Base-by-base conservation (phyloP, 176 grass and related monocot species). In the Oryza officinalis region DNA sequence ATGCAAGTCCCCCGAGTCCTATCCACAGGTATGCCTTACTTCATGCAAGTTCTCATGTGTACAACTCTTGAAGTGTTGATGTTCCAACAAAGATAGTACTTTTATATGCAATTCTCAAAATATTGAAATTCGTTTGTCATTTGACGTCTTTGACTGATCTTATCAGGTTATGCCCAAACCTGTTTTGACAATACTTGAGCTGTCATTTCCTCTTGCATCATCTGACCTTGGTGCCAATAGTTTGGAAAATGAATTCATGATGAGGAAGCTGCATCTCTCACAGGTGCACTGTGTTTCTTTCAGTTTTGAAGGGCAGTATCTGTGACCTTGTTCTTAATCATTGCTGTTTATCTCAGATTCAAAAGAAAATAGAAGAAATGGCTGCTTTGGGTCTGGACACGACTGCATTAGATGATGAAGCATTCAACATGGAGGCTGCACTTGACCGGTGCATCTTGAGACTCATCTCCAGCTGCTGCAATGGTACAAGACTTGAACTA, bases 211-310 rank as follows among this genome's bases (percentile, higher is more conserved):
- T 47, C 80, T 98, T 30, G 96, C 91, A 0, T 98, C 96, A 77
- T 93, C 95, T 80, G 95, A 98, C 70, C 91, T 98, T 50, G 92
- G 92, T 13, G 92, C 92, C 23, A 86, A 79, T 75, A 92, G 87
- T 91, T 92, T 93, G 57, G 96, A 98, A 90, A 95, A 86, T 77
- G 96, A 98, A 69, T 93, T 98, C 82, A 88, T 95, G 79, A 93
- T 90, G 80, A 91, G 54, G 74, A 93, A 92, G 71, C 81, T 98
- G 13, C 88, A 95, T 68, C 87, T 98, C 40, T 93, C 93, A 80
- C 85, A 98, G 96, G 96, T 98, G 65, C 41, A 63, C 69, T 35
- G 11, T 68, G 45, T 86, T 82, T 44, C 57, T 84, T 75, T 75
- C 60, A 4, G 68, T 71, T 72, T 8, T 63, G 33, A 54, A 17